A percentile compares a stretch with the other conserved stretches of the same genome.
Conservation (phyloP, 2,329 filamentous ascomycete species). For the Aspergillus sp. region DNA sequence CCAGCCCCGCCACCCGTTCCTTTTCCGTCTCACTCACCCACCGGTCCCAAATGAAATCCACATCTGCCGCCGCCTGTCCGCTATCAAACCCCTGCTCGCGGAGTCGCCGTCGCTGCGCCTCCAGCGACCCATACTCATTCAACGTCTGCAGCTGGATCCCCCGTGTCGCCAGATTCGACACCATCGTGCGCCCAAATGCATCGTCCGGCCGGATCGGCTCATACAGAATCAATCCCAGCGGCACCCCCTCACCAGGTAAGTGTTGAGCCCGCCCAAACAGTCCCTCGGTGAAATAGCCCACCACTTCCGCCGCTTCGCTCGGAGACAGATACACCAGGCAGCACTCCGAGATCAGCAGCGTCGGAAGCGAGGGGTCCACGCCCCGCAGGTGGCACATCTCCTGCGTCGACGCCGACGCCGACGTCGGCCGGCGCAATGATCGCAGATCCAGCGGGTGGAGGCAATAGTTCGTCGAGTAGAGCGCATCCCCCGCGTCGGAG, state of each 20-base stretch:
- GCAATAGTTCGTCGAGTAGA: conserved; percentile 50
- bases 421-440: conserved; percentile 39
- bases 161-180: conserved; percentile 78
- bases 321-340: conserved; percentile 85
- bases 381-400: conserved; percentile 36
- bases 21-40: conserved; percentile 75
- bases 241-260: conserved; percentile 19
- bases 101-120: conserved; percentile 68
- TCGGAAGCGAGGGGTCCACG: conserved; percentile 64
- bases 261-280: conserved; percentile 28
- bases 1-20: conserved; percentile 72
- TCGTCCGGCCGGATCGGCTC: conserved; percentile 84
- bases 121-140: conserved; percentile 65
- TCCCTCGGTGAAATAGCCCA: conserved; percentile 63
- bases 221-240: conserved; percentile 70
- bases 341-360: conserved; percentile 88
- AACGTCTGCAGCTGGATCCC: conserved; percentile 84
- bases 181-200: conserved; percentile 88
- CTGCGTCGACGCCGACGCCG: neutral
- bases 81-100: conserved; percentile 62
- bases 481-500: conserved; percentile 38
- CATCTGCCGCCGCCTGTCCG: conserved; percentile 58
- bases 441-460: conserved; percentile 71
- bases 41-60: conserved; percentile 69
- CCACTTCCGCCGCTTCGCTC: conserved; percentile 60